phyloP scores from a whole-genome alignment of 495 filamentous ascomycete genomes.

The Trichoderma gamsii region DNA sequence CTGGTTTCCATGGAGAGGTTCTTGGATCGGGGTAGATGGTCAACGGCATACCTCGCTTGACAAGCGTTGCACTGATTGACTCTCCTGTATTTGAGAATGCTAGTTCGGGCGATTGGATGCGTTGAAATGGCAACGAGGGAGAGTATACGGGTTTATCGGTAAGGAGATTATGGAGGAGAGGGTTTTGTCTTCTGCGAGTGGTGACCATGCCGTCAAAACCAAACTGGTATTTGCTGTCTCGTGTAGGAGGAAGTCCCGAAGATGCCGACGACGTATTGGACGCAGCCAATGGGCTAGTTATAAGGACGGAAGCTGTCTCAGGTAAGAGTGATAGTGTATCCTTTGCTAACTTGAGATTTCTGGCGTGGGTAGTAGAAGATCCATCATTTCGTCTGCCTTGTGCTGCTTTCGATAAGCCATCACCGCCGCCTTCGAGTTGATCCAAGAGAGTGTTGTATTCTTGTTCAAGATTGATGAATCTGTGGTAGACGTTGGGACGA shows the following conservation, averaged over 20 bases:
- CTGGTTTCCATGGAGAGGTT: slow-evolving; percentile 57
- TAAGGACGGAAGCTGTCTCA: slow-evolving; percentile 73
- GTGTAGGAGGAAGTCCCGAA: slow-evolving; percentile 9
- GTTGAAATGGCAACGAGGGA: slow-evolving; percentile 73
- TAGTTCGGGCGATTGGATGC: slow-evolving; percentile 33
- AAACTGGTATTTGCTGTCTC: slow-evolving; percentile 40
- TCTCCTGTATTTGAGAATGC: neutral
- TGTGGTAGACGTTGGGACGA: slow-evolving; percentile 62
- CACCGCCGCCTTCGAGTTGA: slow-evolving; percentile 41
- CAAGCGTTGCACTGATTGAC: slow-evolving; percentile 55
- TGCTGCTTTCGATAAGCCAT: slow-evolving; percentile 3
- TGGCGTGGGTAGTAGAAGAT: slow-evolving; percentile 41
- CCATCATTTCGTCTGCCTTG: neutral
- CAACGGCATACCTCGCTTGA: slow-evolving; percentile 86
- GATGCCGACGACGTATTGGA: slow-evolving; percentile 40
- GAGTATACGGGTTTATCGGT: slow-evolving; percentile 92
- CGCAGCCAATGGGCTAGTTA: slow-evolving; percentile 80
- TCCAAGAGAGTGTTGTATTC: slow-evolving; percentile 64
- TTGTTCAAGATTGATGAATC: slow-evolving; percentile 94
- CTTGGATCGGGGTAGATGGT: slow-evolving; percentile 71
- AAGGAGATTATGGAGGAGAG: slow-evolving; percentile 91
- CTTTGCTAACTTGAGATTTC: slow-evolving; percentile 67
- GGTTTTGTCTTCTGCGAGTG: slow-evolving; percentile 75
- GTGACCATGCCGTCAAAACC: slow-evolving; percentile 58
- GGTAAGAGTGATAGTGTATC: slow-evolving; percentile 71